Evolutionary conservation across 306 rosid species (phyloP).

Genomic region (Quercus suber): DNA sequence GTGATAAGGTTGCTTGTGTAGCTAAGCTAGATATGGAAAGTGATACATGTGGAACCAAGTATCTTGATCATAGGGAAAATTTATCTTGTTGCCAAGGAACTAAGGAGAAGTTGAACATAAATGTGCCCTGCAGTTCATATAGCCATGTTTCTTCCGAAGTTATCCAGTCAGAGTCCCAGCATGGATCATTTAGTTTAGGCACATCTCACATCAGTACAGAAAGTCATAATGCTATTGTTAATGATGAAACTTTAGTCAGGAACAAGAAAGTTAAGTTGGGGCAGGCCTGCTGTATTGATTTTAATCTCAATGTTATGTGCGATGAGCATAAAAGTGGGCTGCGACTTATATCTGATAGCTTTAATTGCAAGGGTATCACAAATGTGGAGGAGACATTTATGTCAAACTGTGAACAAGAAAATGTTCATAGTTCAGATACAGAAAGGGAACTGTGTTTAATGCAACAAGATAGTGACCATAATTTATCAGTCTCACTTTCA

Average conservation of each 20-base stretch:
- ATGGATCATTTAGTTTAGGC: slow-evolving; percentile 32
- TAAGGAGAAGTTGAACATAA: slow-evolving; percentile 41
- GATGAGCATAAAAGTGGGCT: slow-evolving; percentile 40
- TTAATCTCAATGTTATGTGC: slow-evolving; percentile 47
- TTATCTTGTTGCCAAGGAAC: slow-evolving; percentile 32
- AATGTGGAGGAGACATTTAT: slow-evolving; percentile 33
- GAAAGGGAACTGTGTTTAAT: slow-evolving; percentile 28
- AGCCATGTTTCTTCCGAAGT: slow-evolving; percentile 59
- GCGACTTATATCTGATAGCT: slow-evolving; percentile 28
- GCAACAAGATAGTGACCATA: slow-evolving; percentile 27
- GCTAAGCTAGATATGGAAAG: slow-evolving; percentile 34
- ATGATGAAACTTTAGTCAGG: slow-evolving; percentile 16
- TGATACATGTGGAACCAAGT: slow-evolving; percentile 24
- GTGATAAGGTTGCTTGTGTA: slow-evolving; percentile 18
- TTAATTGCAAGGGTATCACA: slow-evolving; percentile 26
- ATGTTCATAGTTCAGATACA: slow-evolving; percentile 12
- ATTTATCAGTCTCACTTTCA: slow-evolving; percentile 3
- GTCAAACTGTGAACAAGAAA: slow-evolving; percentile 15
- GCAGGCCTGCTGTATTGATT: slow-evolving; percentile 41
- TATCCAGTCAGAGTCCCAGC: slow-evolving; percentile 51
- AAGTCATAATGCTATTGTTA: slow-evolving; percentile 31
- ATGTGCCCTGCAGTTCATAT: slow-evolving; percentile 38
- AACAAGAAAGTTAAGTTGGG: slow-evolving; percentile 39
- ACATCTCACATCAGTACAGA: slow-evolving; percentile 39
- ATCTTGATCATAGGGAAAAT: slow-evolving; percentile 28